Percentiles rank a stretch among this genome's conserved stretches.
Conservation (phyloP, 2,329 filamentous ascomycete genomes). For the Fusarium poae region DNA sequence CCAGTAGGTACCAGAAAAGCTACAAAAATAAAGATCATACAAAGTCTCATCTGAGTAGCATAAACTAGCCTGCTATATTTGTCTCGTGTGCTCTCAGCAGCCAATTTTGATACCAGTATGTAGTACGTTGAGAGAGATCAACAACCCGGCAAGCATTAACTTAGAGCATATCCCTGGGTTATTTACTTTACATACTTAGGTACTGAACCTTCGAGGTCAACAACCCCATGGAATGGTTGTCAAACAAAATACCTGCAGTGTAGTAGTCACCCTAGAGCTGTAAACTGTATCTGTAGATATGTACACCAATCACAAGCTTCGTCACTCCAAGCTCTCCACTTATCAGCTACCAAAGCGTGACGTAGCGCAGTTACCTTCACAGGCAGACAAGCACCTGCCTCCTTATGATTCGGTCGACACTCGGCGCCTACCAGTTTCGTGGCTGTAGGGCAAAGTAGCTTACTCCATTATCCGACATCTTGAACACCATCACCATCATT, state of each 20-base stretch:
- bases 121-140: no score
- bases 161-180: not conserved
- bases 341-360: conserved; percentile 3
- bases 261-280: not conserved
- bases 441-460: conserved; percentile 12
- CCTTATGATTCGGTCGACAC: not conserved
- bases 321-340: conserved; percentile 4
- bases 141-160: not conserved
- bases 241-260: not conserved
- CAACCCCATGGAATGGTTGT: not conserved
- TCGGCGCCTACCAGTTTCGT: not conserved
- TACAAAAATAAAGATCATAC: no score
- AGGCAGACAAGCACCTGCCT: not conserved
- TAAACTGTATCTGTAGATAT: not conserved
- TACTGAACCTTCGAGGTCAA: not conserved
- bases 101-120: no score
- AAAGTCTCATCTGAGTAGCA: no score
- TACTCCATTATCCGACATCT: not conserved
- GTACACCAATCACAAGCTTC: conserved; percentile 8
- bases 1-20: no score
- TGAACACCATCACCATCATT: conserved; percentile 25
- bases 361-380: conserved; percentile 11
- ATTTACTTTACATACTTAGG: not conserved
- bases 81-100: no score
- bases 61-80: no score